Conservation (phyloP, 768 basidiomycete genomes). For the Amylocystis lapponica region DNA sequence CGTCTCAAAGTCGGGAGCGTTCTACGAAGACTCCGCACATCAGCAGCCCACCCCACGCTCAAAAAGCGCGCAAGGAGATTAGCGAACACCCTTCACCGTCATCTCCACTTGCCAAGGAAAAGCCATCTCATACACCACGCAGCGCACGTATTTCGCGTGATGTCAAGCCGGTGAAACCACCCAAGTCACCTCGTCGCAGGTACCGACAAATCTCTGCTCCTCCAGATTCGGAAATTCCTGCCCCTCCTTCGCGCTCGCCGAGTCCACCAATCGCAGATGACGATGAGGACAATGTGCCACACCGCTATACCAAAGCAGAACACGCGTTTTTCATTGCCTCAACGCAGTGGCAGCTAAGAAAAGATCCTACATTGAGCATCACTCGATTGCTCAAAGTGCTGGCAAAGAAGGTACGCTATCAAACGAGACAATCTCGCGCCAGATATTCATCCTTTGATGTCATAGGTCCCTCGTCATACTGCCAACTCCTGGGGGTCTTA, state of each 20-base stretch:
- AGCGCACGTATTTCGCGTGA: no score
- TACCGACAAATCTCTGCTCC: no score
- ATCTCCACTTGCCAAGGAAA: no score
- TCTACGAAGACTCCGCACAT: no score
- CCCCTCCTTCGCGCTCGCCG: conserved; percentile 66
- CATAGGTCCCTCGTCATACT: not conserved
- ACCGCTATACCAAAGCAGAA: conserved; percentile 63
- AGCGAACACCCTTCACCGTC: not conserved
- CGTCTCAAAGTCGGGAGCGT: no score
- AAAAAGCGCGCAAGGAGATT: not conserved
- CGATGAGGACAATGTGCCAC: conserved; percentile 37
- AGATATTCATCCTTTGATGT: not conserved
- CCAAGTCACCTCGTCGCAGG: no score
- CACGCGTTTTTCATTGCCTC: conserved; percentile 62
- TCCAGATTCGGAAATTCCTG: no score
- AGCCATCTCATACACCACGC: no score
- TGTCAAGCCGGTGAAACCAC: no score
- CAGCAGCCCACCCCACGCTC: not conserved
- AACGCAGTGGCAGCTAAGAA: conserved; percentile 53
- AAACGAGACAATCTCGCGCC: not conserved
- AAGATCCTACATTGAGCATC: conserved; percentile 47
- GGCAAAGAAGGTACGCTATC: conserved; percentile 45
- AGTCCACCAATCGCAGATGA: conserved; percentile 48
- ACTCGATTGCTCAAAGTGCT: conserved; percentile 49
- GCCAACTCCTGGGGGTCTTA: not conserved